These are phyloP conservation scores for Diaporthe citrichinensis DNA, from an alignment of 2,329 filamentous ascomycete genomes.

Conservation along the genomic window DNA sequence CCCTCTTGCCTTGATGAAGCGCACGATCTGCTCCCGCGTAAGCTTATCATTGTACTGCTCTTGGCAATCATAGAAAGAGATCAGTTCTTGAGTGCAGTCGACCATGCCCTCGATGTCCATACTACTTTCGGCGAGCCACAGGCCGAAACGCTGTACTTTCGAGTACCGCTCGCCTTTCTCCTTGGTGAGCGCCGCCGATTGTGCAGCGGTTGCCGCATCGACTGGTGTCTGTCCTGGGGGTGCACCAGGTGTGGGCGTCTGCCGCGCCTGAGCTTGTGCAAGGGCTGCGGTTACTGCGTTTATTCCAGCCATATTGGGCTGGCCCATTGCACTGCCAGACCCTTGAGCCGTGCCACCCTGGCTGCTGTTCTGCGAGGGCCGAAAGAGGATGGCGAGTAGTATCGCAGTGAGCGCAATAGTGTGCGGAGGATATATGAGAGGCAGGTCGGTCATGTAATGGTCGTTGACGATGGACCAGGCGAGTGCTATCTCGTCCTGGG, in stretches of 20 bases:
- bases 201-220: constrained; percentile 34
- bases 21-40: constrained; percentile 69
- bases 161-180: constrained; percentile 69
- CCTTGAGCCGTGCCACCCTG: constrained; percentile 46
- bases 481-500: constrained; percentile 82
- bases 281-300: constrained; percentile 65
- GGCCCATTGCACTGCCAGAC: constrained; percentile 42
- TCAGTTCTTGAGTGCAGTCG: constrained; percentile 91
- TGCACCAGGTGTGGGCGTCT: constrained; percentile 41
- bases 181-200: constrained; percentile 50
- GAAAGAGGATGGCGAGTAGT: constrained; percentile 85
- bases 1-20: constrained; percentile 71
- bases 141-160: constrained; percentile 76
- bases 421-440: constrained; percentile 87
- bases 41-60: constrained; percentile 74
- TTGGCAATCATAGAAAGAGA: constrained; percentile 85
- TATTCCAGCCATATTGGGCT: constrained; percentile 54
- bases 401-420: constrained; percentile 89
- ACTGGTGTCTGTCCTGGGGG: constrained; percentile 38
- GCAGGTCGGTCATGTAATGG: constrained; percentile 92
- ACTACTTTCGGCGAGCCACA: constrained; percentile 88
- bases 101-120: constrained; percentile 89
- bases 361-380: constrained; percentile 64
- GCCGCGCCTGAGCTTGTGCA: constrained; percentile 59
- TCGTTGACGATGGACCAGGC: constrained; percentile 92